Evolutionary conservation across 208 protist genomes (phyloP), one percentile per base, ranked within the genome.

Genomic region (Crithidia expoeki): DNA sequence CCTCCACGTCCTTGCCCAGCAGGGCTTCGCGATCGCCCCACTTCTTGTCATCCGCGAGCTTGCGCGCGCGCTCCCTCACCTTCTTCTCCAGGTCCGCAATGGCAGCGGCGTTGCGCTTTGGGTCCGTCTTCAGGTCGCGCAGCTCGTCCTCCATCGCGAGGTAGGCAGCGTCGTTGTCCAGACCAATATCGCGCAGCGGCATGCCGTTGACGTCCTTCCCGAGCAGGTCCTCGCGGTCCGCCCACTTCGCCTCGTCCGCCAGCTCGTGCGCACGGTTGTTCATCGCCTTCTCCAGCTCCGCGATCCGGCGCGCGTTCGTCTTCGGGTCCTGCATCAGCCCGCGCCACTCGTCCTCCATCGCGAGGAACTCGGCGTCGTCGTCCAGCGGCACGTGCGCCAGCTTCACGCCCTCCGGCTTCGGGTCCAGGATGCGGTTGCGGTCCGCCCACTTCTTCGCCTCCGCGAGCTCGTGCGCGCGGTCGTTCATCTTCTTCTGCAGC

Each of bases 181-280:
- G 81, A 25, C 79, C 81, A 2, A 92, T 76, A 42, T 92, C 84
- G 57, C 32, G 51, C 72, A 81, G 81, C n/a, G 86, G 80, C 47
- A 92, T 84, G 58, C 84, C 80, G 44, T 72, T 74, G 33, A 76
- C 77, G 19, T 68, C 58, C 25, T 73, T 60, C 49, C 89, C 77
- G 34, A 94, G 63, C 72, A 90, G 89, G 76, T 84, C 83, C 57
- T 55, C 49, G 2, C 85, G 82, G 79, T 94, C 83, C 46, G 76
- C 55, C 59, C 79, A 67, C 82, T 89, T 90, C 36, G 87, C 68
- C 38, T 70, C 71, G 63, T 70, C 67, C 27, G 83, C 83, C 16
- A 92, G 84, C 52, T 81, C 69, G 50, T 88, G 78, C n/a, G 81
- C 76, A 53, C 80, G 81, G 49, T 88, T 79, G 74, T 89, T 89